A percentile compares a stretch with the other conserved stretches of the same genome.
Conservation (phyloP, 2,329 filamentous ascomycete genomes). For the Colletotrichum karsti region DNA sequence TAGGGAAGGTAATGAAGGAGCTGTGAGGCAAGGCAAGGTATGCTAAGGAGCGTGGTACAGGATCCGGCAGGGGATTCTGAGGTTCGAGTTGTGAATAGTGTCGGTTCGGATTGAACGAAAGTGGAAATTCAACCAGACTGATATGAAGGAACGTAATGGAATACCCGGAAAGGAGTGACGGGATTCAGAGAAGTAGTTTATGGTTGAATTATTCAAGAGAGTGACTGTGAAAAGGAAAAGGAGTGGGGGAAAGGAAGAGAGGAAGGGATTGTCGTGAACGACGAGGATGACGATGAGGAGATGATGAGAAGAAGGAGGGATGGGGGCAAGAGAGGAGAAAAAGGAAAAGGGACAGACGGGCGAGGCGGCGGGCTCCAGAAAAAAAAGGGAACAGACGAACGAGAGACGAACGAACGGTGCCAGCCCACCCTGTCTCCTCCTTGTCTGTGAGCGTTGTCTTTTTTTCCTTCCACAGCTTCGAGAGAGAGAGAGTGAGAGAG, state of each 20-base stretch:
- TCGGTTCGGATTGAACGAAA: conserved; percentile 30
- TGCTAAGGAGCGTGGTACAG: conserved; percentile 35
- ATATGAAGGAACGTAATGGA: conserved; percentile 54
- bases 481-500: neutral
- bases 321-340: conserved; percentile 34
- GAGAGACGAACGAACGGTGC: conserved; percentile 20
- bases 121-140: conserved; percentile 34
- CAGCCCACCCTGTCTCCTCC: conserved; percentile 22
- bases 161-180: conserved; percentile 61
- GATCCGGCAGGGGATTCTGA: conserved; percentile 32
- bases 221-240: conserved; percentile 56
- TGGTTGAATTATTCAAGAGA: conserved; percentile 55
- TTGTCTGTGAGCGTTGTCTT: neutral
- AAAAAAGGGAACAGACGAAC: conserved; percentile 25
- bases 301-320: conserved; percentile 45
- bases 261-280: conserved; percentile 44
- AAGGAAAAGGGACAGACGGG: conserved; percentile 36
- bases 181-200: conserved; percentile 45
- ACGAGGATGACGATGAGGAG: conserved; percentile 44
- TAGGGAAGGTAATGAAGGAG: conserved; percentile 24
- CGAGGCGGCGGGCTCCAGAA: conserved; percentile 21
- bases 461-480: neutral
- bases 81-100: conserved; percentile 25
- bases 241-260: conserved; percentile 45
- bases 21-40: conserved; percentile 29